Base-by-base conservation (phyloP, 192 early-diverging fungal species). In the Backusella mclennaniae region DNA sequence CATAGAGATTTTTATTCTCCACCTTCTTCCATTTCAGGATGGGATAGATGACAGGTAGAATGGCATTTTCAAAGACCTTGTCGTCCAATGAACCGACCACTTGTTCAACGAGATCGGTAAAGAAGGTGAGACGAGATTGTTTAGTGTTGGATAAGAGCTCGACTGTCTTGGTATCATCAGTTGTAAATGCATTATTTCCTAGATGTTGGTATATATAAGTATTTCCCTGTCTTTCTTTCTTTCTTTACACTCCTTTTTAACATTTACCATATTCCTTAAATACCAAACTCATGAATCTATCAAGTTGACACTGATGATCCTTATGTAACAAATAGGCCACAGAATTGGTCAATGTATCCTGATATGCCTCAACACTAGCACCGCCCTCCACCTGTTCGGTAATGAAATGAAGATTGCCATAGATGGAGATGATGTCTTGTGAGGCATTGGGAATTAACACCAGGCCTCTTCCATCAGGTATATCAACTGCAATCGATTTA, bases 391-490 rank as follows among this genome's bases (percentile, higher is more conserved):
- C 71, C 31, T 76, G 78, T 72, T 85, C 83, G 0, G 83, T 84
- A 42, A 87, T 81, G 39, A 89, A 89, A 41, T 82, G 81, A 21
- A 88, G 39, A 36, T 88, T 84, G 41, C 83, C 85, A 67, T 85
- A 89, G n/a, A 84, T 77, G 38, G 75, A 71, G 4, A 87, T 63
- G 46, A 84, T 84, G 41, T 75, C 71, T 41, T 77, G 81, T 14
- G 74, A 77, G 2, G 75, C 73, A 26, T 66, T 26, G 39, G 67
- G 41, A 0, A 79, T 39, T 3, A 70, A 56, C 23, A 71, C 52
- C 0, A 79, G 35, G 0, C 77, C 82, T 29, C 59, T 33, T 29
- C 77, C 82, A 36, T 73, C 71, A 7, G 68, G 36, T 26, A 71
- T 69, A 74, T 79, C 77, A 3, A 77, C 83, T 14, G 81, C 77